Percentiles rank a stretch among this genome's conserved stretches.
These are phyloP conservation scores for Mrakia blollopis DNA, from an alignment of 768 basidiomycete species.

Conservation along the genomic window DNA sequence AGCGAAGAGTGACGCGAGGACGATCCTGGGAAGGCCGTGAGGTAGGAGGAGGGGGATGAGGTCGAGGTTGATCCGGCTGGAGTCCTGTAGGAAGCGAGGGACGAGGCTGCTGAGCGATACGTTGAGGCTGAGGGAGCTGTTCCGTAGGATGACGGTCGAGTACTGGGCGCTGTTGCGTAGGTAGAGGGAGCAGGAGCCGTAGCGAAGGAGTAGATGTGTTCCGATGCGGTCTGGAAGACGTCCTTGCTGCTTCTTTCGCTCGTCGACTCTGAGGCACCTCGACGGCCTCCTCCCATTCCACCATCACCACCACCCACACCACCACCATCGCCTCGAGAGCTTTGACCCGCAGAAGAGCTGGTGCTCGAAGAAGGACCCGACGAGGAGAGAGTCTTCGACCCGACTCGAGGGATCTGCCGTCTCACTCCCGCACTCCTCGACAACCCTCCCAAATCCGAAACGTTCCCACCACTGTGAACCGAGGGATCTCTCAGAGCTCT, in stretches of 20 bases:
- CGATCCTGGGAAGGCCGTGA: background rate
- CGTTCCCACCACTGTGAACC: background rate
- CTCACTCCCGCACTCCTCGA: slow-evolving; percentile 1
- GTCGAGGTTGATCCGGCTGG: background rate
- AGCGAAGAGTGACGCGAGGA: background rate
- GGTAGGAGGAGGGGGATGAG: background rate
- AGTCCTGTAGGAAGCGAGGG: background rate
- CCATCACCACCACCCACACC: background rate
- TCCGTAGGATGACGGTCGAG: background rate
- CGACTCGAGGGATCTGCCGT: background rate
- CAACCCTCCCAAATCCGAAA: background rate
- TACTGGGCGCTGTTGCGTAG: background rate
- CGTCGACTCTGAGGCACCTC: background rate
- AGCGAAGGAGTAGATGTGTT: background rate
- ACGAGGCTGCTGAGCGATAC: background rate
- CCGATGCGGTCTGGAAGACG: slow-evolving; percentile 4
- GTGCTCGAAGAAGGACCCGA: background rate
- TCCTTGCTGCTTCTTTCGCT: background rate
- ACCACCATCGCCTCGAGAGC: background rate
- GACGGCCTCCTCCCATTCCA: background rate
- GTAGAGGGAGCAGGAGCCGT: background rate
- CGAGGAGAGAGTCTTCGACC: background rate
- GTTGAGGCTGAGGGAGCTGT: slow-evolving; percentile 12
- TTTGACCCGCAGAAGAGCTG: background rate
- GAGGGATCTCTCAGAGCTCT: background rate